phyloP scores from a whole-genome alignment of 768 basidiomycete species.

The Suillus fuscotomentosus region DNA sequence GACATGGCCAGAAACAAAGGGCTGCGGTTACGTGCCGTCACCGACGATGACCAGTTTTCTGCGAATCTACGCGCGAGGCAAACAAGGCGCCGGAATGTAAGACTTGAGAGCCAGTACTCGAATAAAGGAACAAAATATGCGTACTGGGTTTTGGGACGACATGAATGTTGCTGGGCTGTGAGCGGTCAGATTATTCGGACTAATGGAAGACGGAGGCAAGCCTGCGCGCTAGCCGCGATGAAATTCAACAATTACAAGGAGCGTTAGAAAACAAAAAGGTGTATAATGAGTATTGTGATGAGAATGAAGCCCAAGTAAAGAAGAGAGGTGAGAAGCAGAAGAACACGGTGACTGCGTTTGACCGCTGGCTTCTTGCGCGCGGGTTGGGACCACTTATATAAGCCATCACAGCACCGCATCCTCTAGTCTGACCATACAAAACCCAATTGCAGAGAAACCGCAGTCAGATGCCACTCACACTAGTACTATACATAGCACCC shows the following conservation, averaged over 20 bases:
- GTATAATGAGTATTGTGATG: slow-evolving; percentile 11
- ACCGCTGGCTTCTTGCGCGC: slow-evolving; percentile 8
- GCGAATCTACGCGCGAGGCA: slow-evolving; percentile 59
- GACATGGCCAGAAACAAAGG: slow-evolving; percentile 9
- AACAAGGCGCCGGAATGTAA: slow-evolving; percentile 5
- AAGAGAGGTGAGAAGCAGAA: slow-evolving; percentile 11
- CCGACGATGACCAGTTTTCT: slow-evolving; percentile 96
- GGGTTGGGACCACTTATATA: slow-evolving; percentile 7
- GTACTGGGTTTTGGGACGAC: slow-evolving; percentile 60
- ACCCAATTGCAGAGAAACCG: slow-evolving; percentile 1
- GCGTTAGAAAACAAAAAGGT: slow-evolving; percentile 6
- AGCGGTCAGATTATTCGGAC: slow-evolving; percentile 15
- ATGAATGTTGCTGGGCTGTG: slow-evolving; percentile 21
- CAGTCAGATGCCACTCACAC: not conserved
- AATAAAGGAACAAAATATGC: slow-evolving; percentile 24
- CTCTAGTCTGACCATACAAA: slow-evolving; percentile 4
- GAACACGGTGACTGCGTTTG: slow-evolving; percentile 10
- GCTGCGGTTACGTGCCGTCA: slow-evolving; percentile 63
- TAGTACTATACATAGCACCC: not conserved
- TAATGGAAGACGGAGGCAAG: slow-evolving; percentile 14
- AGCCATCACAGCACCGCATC: slow-evolving; percentile 5
- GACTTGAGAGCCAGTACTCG: slow-evolving; percentile 4
- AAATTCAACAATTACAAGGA: slow-evolving; percentile 12
- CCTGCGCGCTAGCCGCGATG: slow-evolving; percentile 6
- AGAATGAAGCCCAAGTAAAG: slow-evolving; percentile 9